Conservation (phyloP, 352 stramenopile genomes). For the Pythium biforme region DNA sequence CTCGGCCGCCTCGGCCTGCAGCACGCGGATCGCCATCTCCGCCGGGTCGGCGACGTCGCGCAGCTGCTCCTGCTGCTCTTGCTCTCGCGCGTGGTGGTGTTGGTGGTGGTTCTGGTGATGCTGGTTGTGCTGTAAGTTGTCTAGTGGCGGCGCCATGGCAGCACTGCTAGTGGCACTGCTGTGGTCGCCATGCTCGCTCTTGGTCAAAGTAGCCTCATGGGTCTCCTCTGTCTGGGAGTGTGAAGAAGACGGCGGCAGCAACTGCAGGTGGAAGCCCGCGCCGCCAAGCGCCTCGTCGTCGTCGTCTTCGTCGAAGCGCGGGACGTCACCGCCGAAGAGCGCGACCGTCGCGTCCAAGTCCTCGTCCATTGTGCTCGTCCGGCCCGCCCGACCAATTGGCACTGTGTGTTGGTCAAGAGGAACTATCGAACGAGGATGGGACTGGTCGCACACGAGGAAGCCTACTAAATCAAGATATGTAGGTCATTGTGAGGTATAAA, state of each 20-base stretch:
- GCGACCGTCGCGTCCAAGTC: slow-evolving; percentile 49
- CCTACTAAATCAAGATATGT: no score
- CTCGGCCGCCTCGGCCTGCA: slow-evolving; percentile 25
- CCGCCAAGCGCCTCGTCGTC: slow-evolving; percentile 35
- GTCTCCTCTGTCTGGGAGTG: neutral
- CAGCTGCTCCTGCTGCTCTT: neutral
- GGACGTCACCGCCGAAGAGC: slow-evolving; percentile 48
- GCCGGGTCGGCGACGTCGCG: slow-evolving; percentile 13
- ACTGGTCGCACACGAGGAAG: no score
- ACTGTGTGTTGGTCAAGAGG: no score
- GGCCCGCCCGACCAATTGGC: neutral
- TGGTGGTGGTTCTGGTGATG: no score
- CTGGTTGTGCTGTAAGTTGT: no score
- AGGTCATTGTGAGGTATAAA: no score
- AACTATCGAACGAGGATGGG: no score
- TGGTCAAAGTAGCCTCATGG: no score
- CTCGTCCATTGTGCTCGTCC: slow-evolving; percentile 31
- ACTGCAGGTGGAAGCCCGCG: slow-evolving; percentile 43
- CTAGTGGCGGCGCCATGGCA: no score
- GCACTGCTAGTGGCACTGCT: no score
- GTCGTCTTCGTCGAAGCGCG: slow-evolving; percentile 51
- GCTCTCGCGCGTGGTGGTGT: no score
- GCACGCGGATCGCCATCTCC: slow-evolving; percentile 26
- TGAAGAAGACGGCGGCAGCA: slow-evolving; percentile 26
- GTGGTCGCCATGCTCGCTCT: no score